Conservation (phyloP, 352 stramenopile species). For the Pythium insidiosum region DNA sequence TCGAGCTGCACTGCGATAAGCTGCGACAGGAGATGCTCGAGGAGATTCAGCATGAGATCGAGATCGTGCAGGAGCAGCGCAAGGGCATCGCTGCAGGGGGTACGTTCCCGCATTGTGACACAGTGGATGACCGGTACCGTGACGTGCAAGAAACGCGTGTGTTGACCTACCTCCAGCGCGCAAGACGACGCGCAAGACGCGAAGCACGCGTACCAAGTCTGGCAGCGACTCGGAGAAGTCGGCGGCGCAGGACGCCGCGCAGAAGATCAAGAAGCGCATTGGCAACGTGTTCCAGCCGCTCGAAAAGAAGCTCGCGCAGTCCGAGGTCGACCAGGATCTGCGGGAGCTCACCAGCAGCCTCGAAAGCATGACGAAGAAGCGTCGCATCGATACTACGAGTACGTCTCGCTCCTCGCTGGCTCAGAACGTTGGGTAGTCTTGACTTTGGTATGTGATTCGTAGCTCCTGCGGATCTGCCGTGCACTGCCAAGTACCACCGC, state of each 20-base stretch:
- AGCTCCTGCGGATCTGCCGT: slow-evolving; percentile 19
- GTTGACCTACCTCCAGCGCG: too few relatives aligned
- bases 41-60: slow-evolving; percentile 82
- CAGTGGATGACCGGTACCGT: too few relatives aligned
- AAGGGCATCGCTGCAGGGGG: slow-evolving; percentile 41
- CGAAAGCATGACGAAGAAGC: slow-evolving; percentile 44
- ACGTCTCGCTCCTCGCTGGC: background rate
- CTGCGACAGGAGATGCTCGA: slow-evolving; percentile 80
- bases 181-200: slow-evolving; percentile 67
- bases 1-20: slow-evolving; percentile 65
- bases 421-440: background rate
- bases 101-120: slow-evolving; percentile 20
- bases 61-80: slow-evolving; percentile 70
- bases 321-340: slow-evolving; percentile 64
- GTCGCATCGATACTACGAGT: slow-evolving; percentile 38
- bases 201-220: slow-evolving; percentile 57
- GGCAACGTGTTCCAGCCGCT: slow-evolving; percentile 62
- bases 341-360: slow-evolving; percentile 29
- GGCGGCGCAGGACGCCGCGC: slow-evolving; percentile 35
- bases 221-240: slow-evolving; percentile 21
- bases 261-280: slow-evolving; percentile 66
- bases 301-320: slow-evolving; percentile 63
- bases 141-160: too few relatives aligned
- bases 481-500: slow-evolving; percentile 55
- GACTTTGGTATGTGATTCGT: background rate